Conservation (phyloP, 352 stramenopile species). For the Phytopythium vexans region DNA sequence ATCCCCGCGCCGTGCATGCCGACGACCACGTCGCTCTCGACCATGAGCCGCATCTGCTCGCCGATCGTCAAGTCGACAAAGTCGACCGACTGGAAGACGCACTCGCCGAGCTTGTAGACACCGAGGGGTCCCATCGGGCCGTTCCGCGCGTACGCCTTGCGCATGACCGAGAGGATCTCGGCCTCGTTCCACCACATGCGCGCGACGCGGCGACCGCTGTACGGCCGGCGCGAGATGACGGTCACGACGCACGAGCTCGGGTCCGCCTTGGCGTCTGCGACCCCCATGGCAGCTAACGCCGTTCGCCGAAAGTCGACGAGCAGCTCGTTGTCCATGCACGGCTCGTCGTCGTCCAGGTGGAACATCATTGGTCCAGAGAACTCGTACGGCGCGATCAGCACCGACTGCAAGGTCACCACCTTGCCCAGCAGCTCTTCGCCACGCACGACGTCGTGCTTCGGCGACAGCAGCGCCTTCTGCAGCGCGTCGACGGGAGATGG, state of each 20-base stretch:
- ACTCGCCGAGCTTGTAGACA: conserved; percentile 1
- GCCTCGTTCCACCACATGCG: conserved; percentile 68
- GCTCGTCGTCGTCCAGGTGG: conserved; percentile 22
- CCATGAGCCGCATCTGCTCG: conserved; percentile 61
- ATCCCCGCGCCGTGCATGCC: conserved; percentile 81
- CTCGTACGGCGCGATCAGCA: conserved; percentile 17
- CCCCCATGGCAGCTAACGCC: conserved; percentile 20
- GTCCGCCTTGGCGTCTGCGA: conserved; percentile 8
- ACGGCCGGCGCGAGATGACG: conserved; percentile 49
- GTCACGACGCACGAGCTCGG: conserved; percentile 31
- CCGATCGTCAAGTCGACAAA: conserved; percentile 52
- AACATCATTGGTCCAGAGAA: conserved; percentile 19
- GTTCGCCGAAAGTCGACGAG: conserved; percentile 15
- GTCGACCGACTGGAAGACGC: conserved; percentile 50
- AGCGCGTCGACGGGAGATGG: conserved; percentile 15
- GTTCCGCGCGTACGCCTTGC: conserved; percentile 19
- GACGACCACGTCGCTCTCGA: conserved; percentile 70
- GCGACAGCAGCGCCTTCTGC: conserved; percentile 13
- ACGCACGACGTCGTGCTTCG: conserved; percentile 2
- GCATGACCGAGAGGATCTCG: conserved; percentile 40
- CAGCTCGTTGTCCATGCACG: conserved; percentile 12
- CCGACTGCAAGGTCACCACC: conserved; percentile 12
- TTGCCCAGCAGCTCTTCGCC: conserved; percentile 8
- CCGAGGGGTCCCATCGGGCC: background rate
- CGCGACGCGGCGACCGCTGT: conserved; percentile 40